These are phyloP conservation scores for Phytophthora ohioensis DNA, from an alignment of 352 stramenopile genomes.

Conservation along the genomic window DNA sequence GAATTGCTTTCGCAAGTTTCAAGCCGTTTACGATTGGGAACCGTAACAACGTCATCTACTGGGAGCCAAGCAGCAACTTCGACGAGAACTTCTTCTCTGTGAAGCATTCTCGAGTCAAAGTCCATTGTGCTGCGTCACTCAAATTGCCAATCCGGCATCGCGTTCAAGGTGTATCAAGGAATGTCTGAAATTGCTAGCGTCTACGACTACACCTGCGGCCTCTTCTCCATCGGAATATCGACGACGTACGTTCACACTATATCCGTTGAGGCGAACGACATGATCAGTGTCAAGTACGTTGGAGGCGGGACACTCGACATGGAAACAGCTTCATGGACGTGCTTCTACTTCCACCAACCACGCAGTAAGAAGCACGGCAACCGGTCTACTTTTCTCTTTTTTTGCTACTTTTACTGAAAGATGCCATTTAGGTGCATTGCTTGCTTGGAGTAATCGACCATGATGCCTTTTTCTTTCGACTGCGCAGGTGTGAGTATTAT, in stretches of 20 bases:
- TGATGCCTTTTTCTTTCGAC: too few relatives aligned
- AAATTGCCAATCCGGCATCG: conserved; percentile 14
- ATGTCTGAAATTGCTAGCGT: conserved; percentile 1
- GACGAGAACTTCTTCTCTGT: conserved; percentile 2
- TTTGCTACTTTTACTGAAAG: too few relatives aligned
- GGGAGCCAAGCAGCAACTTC: conserved; percentile 1
- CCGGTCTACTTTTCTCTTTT: too few relatives aligned
- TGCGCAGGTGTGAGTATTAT: too few relatives aligned
- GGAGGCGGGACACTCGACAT: conserved; percentile 12
- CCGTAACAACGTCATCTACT: conserved; percentile 5
- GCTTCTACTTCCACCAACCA: conserved; percentile 11
- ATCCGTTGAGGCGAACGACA: conserved; percentile 13
- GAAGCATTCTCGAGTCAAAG: neutral
- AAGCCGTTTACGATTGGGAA: neutral
- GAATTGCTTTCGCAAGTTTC: conserved; percentile 22
- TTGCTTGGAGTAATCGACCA: too few relatives aligned
- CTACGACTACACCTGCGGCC: conserved; percentile 16
- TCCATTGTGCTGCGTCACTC: conserved; percentile 23
- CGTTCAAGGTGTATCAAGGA: conserved; percentile 21
- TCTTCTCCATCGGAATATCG: conserved; percentile 22
- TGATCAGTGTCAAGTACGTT: conserved; percentile 20
- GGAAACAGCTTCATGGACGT: conserved; percentile 26
- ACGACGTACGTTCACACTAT: conserved; percentile 22
- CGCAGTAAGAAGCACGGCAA: neutral
- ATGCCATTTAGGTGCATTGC: too few relatives aligned